Evolutionary conservation across 805 yeast species (phyloP).

Genomic region (Nakazawaea peltata): DNA sequence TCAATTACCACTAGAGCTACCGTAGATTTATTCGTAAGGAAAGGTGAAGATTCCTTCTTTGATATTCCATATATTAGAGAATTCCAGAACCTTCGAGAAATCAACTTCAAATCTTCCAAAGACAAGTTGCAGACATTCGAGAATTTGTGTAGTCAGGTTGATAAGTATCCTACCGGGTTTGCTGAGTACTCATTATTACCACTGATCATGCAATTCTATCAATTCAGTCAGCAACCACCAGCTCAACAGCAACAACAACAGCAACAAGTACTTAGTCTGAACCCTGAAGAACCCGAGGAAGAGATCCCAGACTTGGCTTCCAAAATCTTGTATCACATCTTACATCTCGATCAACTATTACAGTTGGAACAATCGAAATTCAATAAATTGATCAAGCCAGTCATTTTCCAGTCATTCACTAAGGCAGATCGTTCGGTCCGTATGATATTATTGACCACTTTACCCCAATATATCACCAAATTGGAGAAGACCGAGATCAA

Average conservation of each 20-base stretch:
- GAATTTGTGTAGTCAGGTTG: constrained; percentile 24
- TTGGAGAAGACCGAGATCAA: constrained; percentile 57
- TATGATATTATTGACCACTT: constrained; percentile 54
- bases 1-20: constrained; percentile 31
- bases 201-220: constrained; percentile 45
- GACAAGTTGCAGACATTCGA: constrained; percentile 37
- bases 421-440: constrained; percentile 74
- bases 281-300: not conserved
- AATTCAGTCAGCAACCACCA: constrained; percentile 8
- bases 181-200: constrained; percentile 63
- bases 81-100: constrained; percentile 44
- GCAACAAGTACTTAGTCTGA: not conserved
- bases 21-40: constrained; percentile 25
- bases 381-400: constrained; percentile 42
- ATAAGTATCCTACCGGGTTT: constrained; percentile 40
- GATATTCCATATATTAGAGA: constrained; percentile 42
- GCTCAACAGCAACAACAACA: constrained; percentile 7
- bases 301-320: constrained; percentile 1
- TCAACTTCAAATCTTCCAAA: constrained; percentile 42
- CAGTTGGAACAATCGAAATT: constrained; percentile 26
- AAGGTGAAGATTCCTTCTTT: constrained; percentile 25
- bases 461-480: constrained; percentile 45
- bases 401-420: constrained; percentile 53
- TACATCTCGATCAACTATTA: constrained; percentile 6
- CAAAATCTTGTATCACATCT: constrained; percentile 18